These are phyloP conservation scores for Fonsecaea erecta DNA, from an alignment of 2,329 filamentous ascomycete genomes.

Conservation along the genomic window DNA sequence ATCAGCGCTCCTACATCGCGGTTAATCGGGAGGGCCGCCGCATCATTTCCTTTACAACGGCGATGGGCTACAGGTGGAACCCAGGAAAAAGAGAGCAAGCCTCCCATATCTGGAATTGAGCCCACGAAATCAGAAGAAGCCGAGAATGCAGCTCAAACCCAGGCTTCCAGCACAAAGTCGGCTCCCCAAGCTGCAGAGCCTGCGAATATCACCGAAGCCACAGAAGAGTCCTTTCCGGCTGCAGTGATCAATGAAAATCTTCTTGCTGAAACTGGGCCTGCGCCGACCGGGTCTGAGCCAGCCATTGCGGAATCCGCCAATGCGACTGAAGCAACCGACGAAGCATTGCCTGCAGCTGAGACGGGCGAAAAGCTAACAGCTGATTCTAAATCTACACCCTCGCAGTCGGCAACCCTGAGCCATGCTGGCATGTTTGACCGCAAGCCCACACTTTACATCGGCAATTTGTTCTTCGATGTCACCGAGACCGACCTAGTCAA, in stretches of 20 bases:
- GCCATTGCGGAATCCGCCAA: constrained; percentile 33
- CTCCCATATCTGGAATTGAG: constrained; percentile 35
- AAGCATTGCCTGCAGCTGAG: constrained; percentile 27
- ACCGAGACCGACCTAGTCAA: constrained; percentile 63
- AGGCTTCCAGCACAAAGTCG: constrained; percentile 35
- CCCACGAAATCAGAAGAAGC: constrained; percentile 30
- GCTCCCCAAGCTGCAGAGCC: constrained; percentile 33
- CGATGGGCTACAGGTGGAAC: constrained; percentile 55
- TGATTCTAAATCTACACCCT: neutral
- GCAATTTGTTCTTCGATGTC: constrained; percentile 73
- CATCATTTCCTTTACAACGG: constrained; percentile 51
- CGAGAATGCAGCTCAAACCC: constrained; percentile 38
- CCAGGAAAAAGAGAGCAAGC: constrained; percentile 38
- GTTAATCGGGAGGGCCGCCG: constrained; percentile 48
- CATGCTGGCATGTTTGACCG: constrained; percentile 37
- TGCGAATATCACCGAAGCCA: constrained; percentile 27
- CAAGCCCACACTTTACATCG: constrained; percentile 63
- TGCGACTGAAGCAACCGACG: constrained; percentile 28
- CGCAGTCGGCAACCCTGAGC: neutral
- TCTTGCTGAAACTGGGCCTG: constrained; percentile 16
- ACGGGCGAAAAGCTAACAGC: constrained; percentile 22
- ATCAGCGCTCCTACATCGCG: constrained; percentile 43
- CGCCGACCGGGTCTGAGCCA: constrained; percentile 31
- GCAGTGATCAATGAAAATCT: constrained; percentile 26
- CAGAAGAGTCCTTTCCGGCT: constrained; percentile 28